phyloP scores from a whole-genome alignment of 2,329 filamentous ascomycete genomes.

The Epicoccum sorghinum region DNA sequence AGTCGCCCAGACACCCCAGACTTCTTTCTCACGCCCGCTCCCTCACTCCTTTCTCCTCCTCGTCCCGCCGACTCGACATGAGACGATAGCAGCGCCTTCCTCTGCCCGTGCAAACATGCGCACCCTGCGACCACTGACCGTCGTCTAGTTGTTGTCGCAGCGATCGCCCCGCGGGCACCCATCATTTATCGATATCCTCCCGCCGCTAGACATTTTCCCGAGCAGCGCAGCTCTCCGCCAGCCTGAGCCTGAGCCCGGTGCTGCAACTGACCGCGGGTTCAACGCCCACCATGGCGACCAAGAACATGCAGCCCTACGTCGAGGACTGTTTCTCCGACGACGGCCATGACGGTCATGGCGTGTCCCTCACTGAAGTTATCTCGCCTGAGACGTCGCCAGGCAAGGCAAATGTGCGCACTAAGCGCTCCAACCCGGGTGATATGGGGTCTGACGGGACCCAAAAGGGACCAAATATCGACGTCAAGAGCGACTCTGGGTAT shows the following conservation, averaged over 20 bases:
- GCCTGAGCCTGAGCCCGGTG: conserved; percentile 13
- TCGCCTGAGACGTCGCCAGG: conserved; percentile 34
- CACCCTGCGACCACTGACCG: conserved; percentile 20
- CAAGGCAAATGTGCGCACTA: conserved; percentile 58
- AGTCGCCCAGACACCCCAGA: conserved; percentile 19
- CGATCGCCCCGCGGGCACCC: conserved; percentile 15
- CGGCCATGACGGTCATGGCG: conserved; percentile 26
- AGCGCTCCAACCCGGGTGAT: conserved; percentile 51
- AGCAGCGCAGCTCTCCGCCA: neutral
- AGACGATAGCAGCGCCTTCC: conserved; percentile 13
- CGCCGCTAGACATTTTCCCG: conserved; percentile 28
- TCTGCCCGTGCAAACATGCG: conserved; percentile 12
- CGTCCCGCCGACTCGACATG: conserved; percentile 16
- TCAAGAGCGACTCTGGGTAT: conserved; percentile 67
- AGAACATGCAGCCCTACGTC: conserved; percentile 30
- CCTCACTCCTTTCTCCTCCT: conserved; percentile 4
- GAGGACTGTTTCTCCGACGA: conserved; percentile 53
- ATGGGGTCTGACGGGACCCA: conserved; percentile 41
- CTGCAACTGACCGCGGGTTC: conserved; percentile 4
- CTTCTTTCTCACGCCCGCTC: conserved; percentile 10
- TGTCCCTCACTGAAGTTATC: conserved; percentile 34
- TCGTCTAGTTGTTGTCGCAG: conserved; percentile 22
- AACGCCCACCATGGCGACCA: conserved; percentile 22
- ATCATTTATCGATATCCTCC: conserved; percentile 27
- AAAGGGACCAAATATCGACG: conserved; percentile 49